A percentile compares a stretch with the other conserved stretches of the same genome.
Conservation (phyloP, 768 basidiomycete genomes). For the Krasilnikovozyma curviuscula region DNA sequence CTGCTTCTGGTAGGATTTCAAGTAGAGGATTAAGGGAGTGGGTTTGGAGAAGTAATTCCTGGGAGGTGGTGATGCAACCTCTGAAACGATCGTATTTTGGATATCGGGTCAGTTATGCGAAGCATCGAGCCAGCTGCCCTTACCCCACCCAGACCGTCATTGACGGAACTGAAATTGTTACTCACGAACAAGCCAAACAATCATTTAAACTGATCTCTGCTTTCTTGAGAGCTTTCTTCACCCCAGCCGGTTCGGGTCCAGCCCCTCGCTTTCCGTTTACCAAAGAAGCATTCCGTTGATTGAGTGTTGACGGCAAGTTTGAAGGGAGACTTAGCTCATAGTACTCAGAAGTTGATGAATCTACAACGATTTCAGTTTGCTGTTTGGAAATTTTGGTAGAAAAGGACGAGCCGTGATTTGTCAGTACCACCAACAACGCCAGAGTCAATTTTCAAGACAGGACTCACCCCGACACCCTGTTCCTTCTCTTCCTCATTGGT, state of each 20-base stretch:
- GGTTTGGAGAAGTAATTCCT: constrained; percentile 11
- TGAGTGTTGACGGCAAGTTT: neutral
- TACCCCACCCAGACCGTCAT: neutral
- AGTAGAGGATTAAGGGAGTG: constrained; percentile 10
- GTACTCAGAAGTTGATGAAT: constrained; percentile 54
- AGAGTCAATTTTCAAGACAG: constrained; percentile 1
- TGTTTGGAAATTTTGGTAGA: neutral
- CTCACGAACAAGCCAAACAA: constrained; percentile 91
- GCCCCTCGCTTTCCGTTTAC: no score
- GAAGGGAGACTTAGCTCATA: constrained; percentile 45
- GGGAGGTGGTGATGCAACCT: constrained; percentile 63
- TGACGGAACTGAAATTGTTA: constrained; percentile 7
- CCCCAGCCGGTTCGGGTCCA: neutral
- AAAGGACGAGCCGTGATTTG: neutral
- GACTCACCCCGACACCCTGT: constrained; percentile 7
- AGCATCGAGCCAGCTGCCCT: neutral
- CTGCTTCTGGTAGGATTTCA: neutral
- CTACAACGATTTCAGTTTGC: constrained; percentile 69
- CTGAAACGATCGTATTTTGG: constrained; percentile 28
- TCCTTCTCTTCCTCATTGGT: constrained; percentile 24
- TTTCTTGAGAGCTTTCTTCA: constrained; percentile 55
- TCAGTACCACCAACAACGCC: constrained; percentile 9
- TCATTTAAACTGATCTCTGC: constrained; percentile 94
- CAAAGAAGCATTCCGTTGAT: no score
- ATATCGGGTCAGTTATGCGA: neutral